Base-by-base conservation (phyloP, 2,329 filamentous ascomycete species). In the Penicillium sp. region DNA sequence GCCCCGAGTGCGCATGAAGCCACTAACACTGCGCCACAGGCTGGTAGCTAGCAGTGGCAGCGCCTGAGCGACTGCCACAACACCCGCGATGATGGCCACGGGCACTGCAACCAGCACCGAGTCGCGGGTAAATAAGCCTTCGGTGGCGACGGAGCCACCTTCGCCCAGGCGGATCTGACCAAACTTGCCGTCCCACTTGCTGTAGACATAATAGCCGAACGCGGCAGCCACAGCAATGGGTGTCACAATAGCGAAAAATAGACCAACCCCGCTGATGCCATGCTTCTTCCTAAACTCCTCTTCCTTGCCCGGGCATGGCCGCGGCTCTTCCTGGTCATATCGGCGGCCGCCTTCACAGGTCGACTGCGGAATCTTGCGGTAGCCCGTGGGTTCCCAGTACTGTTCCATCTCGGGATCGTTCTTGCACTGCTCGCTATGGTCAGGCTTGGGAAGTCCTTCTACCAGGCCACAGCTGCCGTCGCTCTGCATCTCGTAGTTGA, bases 101-200 rank as follows among this genome's bases (percentile, higher is more conserved):
- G 91, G 90, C 57, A 91, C 89, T 60, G 82, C 84, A 63, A 98
- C 78, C 76, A 87, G 87, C 1, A 85, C 80, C 36, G 84, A 80
- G 42, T 94, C 85, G 53, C 80, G 78, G 61, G 89, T 82, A 52
- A 90, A 72, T 67, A 69, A 67, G 41, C 67, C 65, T 28, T 61
- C 61, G 2, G 62, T 55, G 6, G 51, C 32, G 47, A 55, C 53
- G 18, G 49, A 55, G 42, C 52, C 31, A 11, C 31, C 62, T 53
- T 96, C 93, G 46, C 93, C 93, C 11, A 98, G 81, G 18, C 89
- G 81, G 64, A 98, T 91, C 65, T 91, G 85, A 9, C 93, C 93
- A 65, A 97, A 95, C 65, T 94, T 94, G 68, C 83, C 82, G 58
- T 83, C 84, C 87, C 88, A 96, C 69, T 87, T 87, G 50, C 75